These are phyloP conservation scores for Geotrichum candidum DNA, from an alignment of 1,139 yeast species.

Conservation along the genomic window DNA sequence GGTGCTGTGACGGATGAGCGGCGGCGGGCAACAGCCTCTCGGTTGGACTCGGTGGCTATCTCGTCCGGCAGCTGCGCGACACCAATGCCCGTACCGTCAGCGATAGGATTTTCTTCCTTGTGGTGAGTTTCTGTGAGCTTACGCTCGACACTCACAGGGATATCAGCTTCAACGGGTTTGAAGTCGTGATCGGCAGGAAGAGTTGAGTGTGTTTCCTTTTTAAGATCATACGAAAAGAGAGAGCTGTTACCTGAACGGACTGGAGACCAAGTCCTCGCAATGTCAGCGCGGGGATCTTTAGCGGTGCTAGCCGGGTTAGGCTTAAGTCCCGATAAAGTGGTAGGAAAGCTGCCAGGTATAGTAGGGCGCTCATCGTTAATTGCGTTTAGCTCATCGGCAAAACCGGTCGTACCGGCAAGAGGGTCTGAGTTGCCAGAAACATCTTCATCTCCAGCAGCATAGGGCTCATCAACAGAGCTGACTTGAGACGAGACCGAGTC, in stretches of 20 bases:
- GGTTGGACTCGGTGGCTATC: slow-evolving; percentile 22
- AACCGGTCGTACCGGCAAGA: slow-evolving; percentile 1
- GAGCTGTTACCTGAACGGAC: slow-evolving; percentile 25
- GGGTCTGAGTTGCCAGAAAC: not conserved
- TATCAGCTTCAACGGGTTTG: slow-evolving; percentile 32
- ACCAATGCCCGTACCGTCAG: slow-evolving; percentile 28
- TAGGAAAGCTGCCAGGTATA: slow-evolving; percentile 27
- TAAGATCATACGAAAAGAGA: slow-evolving; percentile 35
- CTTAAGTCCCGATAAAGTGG: slow-evolving; percentile 22
- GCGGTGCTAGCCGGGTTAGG: slow-evolving; percentile 12
- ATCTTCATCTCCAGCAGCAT: slow-evolving; percentile 15
- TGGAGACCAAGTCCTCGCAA: slow-evolving; percentile 16
- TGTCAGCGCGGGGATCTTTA: slow-evolving; percentile 16
- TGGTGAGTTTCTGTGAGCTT: slow-evolving; percentile 35
- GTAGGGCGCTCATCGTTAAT: not conserved
- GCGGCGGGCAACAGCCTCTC: slow-evolving; percentile 28
- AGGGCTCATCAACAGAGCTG: slow-evolving; percentile 30
- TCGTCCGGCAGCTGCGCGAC: slow-evolving; percentile 35
- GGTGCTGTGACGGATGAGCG: slow-evolving; percentile 28
- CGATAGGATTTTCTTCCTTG: slow-evolving; percentile 30
- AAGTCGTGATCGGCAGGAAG: slow-evolving; percentile 32
- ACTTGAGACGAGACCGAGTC: slow-evolving; percentile 28
- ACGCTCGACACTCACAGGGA: slow-evolving; percentile 35
- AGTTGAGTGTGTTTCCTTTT: slow-evolving; percentile 32
- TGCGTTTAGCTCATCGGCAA: not conserved